These are phyloP conservation scores for Fusarium sp. DNA, from an alignment of 2,329 filamentous ascomycete species.

Conservation along the genomic window DNA sequence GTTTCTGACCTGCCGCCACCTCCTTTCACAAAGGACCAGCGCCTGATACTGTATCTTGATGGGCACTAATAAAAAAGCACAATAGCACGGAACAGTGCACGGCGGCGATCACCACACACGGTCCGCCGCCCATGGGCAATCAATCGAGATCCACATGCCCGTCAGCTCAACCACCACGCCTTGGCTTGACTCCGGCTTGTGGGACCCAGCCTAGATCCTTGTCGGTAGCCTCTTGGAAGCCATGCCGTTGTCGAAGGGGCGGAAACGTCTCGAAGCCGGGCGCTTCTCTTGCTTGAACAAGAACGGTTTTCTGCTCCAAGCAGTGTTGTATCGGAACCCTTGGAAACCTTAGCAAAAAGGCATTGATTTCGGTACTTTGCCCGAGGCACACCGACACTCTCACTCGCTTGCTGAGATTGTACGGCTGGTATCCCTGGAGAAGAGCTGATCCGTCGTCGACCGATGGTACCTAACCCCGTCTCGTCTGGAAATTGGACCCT, in stretches of 20 bases:
- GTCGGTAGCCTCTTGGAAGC: conserved; percentile 25
- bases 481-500: conserved; percentile 32
- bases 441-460: conserved; percentile 31
- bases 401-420: conserved; percentile 26
- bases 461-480: conserved; percentile 31
- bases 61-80: conserved; percentile 7
- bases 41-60: conserved; percentile 7
- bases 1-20: conserved; percentile 20
- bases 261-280: not conserved
- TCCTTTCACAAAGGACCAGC: conserved; percentile 14
- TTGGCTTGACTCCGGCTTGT: conserved; percentile 39
- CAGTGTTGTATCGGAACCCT: conserved; percentile 26
- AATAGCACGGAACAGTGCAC: conserved; percentile 26
- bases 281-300: conserved; percentile 7
- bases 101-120: conserved; percentile 41
- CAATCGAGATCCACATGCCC: conserved; percentile 44
- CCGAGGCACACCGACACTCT: conserved; percentile 30
- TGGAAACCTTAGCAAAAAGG: conserved; percentile 17
- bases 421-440: conserved; percentile 25
- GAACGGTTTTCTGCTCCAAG: conserved; percentile 18
- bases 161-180: conserved; percentile 33
- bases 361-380: conserved; percentile 17
- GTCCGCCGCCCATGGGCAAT: conserved; percentile 37
- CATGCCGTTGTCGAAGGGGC: conserved; percentile 12
- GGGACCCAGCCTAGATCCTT: conserved; percentile 36